These are phyloP conservation scores for Colletotrichum lini DNA, from an alignment of 2,329 filamentous ascomycete species.

Conservation along the genomic window DNA sequence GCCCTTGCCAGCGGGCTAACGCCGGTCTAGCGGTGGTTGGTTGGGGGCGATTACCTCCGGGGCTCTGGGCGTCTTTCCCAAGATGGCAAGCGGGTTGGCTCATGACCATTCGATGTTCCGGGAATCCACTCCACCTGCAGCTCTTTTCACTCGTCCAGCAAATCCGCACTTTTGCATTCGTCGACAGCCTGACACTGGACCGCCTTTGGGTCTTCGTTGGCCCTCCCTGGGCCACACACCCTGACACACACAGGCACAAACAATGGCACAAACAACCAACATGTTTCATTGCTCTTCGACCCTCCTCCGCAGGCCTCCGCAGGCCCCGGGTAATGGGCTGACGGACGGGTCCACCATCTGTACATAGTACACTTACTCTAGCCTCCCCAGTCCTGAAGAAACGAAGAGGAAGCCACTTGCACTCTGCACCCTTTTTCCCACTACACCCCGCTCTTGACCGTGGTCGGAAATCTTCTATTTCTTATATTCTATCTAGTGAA, in stretches of 20 bases:
- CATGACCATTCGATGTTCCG: conserved; percentile 8
- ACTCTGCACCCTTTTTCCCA: conserved; percentile 15
- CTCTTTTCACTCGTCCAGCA: conserved; percentile 15
- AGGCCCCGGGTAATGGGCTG: conserved; percentile 16
- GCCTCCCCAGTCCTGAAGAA: conserved; percentile 28
- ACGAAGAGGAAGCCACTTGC: neutral
- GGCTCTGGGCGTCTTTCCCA: conserved; percentile 14
- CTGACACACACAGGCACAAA: conserved; percentile 8
- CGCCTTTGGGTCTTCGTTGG: neutral
- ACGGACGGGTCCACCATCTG: neutral
- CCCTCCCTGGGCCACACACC: neutral
- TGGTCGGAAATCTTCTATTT: conserved; percentile 1
- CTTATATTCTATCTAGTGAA: conserved; percentile 1
- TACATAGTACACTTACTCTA: conserved; percentile 15
- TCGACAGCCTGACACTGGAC: neutral
- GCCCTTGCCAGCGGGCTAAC: neutral
- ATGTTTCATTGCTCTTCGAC: conserved; percentile 2
- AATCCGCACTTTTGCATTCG: conserved; percentile 23
- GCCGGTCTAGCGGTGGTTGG: conserved; percentile 4
- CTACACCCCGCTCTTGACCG: conserved; percentile 21
- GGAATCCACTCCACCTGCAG: conserved; percentile 26
- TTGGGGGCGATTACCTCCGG: conserved; percentile 2
- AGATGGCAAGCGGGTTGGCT: conserved; percentile 27
- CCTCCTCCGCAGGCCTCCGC: conserved; percentile 10
- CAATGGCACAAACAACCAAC: conserved; percentile 21